Conservation (phyloP, 169 alveolate species). For the Plasmodium relictum region DNA sequence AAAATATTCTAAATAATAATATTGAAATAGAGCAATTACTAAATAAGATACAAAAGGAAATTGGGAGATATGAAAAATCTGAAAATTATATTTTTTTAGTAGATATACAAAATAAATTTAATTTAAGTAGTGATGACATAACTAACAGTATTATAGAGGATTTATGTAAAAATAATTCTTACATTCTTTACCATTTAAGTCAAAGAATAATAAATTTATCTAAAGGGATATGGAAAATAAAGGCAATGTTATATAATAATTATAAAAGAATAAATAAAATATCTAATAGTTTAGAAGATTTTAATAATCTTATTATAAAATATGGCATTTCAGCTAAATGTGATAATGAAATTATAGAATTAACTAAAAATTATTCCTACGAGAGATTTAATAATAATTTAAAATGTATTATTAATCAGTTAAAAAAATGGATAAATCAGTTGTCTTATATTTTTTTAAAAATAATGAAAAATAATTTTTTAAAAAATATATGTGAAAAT, state of each 20-base stretch:
- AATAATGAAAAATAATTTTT: conserved; percentile 14
- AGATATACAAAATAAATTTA: conserved; percentile 25
- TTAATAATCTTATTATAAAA: conserved; percentile 36
- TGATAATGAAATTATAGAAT: conserved; percentile 7
- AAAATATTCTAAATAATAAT: conserved; percentile 37
- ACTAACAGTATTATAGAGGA: background rate
- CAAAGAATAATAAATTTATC: conserved; percentile 35
- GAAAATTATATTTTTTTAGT: conserved; percentile 45
- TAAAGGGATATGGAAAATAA: conserved; percentile 57
- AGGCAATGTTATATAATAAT: conserved; percentile 73
- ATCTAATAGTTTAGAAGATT: conserved; percentile 19
- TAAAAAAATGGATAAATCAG: conserved; percentile 3
- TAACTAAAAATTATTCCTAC: conserved; percentile 33
- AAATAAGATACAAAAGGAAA: conserved; percentile 62
- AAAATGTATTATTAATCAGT: conserved; percentile 4
- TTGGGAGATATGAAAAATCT: conserved; percentile 30
- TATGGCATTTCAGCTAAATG: conserved; percentile 41
- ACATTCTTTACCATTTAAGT: conserved; percentile 33
- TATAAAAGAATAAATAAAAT: conserved; percentile 56
- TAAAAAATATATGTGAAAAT: conserved; percentile 17
- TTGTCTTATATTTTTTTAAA: conserved; percentile 33
- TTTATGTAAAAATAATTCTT: conserved; percentile 21
- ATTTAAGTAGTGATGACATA: conserved; percentile 10
- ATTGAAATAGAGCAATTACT: conserved; percentile 67
- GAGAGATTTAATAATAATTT: conserved; percentile 29